Evolutionary conservation across 2,329 filamentous ascomycete species (phyloP).

Genomic region (Apiospora phragmitis): DNA sequence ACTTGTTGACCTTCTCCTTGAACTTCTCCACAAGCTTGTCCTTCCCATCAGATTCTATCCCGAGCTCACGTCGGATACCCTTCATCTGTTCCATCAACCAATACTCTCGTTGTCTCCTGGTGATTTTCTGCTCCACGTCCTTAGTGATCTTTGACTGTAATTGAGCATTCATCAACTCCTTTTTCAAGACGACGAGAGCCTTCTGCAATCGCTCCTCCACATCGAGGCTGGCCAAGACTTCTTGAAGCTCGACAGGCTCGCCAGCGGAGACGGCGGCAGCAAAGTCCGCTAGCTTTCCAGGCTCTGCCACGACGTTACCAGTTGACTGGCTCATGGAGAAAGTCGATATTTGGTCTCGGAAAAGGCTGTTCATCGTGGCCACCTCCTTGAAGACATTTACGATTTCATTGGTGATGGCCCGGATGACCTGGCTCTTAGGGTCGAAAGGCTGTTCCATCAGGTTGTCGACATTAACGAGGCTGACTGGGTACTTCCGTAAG

Average conservation of each 20-base stretch:
- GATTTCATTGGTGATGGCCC: constrained; percentile 94
- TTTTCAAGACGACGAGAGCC: constrained; percentile 89
- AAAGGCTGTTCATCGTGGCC: constrained; percentile 88
- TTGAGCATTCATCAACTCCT: constrained; percentile 97
- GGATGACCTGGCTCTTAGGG: constrained; percentile 83
- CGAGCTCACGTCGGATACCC: constrained; percentile 91
- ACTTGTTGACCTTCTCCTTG: constrained; percentile 88
- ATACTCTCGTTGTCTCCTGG: constrained; percentile 95
- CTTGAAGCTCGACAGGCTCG: constrained; percentile 87
- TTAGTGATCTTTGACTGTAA: constrained; percentile 96
- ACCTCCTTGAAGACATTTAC: constrained; percentile 99
- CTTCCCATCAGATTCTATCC: constrained; percentile 96
- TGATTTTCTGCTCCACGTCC: constrained; percentile 96
- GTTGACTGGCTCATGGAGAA: constrained; percentile 95
- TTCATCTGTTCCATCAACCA: constrained; percentile 99
- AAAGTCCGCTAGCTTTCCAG: constrained; percentile 93
- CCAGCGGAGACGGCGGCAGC: constrained; percentile 95
- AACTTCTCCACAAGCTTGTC: constrained; percentile 98
- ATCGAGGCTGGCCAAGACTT: constrained; percentile 84
- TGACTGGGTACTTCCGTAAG: constrained; percentile 87
- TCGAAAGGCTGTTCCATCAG: constrained; percentile 86
- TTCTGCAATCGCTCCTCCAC: constrained; percentile 92
- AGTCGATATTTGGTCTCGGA: constrained; percentile 95
- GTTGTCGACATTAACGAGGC: constrained; percentile 94
- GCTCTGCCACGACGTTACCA: constrained; percentile 92